Base-by-base conservation (phyloP, 352 stramenopile species). In the Phytophthora cryptogea region DNA sequence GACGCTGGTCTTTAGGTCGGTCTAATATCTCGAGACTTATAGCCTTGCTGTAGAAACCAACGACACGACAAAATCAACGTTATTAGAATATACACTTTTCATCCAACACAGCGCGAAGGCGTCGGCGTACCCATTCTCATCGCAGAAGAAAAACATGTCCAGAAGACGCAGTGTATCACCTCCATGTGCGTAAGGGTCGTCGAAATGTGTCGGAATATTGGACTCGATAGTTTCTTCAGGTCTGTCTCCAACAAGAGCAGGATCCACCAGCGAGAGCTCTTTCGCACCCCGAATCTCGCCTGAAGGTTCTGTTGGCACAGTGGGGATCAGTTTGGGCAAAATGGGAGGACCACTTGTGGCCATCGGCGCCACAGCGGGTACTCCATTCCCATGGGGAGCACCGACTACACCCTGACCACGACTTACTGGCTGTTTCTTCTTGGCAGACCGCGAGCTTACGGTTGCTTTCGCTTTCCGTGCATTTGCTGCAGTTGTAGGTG, bases 71-170 rank as follows among this genome's bases (percentile, higher is more conserved):
- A 44, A 28, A 44, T 11, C n/a, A 44, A 11, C 17, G 17, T 28
- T 27, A 27, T 44, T n/a, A 44, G 16, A 8, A n/a, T 26, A 14
- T 10, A 28, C 28, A 28, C 16, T 11, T 50, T 20, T 3, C 20
- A 47, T 7, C 13, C 5, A 44, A 14, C n/a, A 44, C 62, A 49
- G n/a, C 54, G 4, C 6, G 54, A n/a, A 49, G 6, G 27, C 3
- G 32, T 17, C 30, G 6, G 74, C 81, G 40, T 73, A 92, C 86
- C 86, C 86, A 61, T 88, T 66, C 46, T 94, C 81, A 40, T 94
- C 86, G 37, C 86, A 94, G 48, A 94, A 94, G 72, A 89, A 94
- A 40, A 94, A 94, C 63, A 91, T 59, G 35, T 94, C 86, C 27
- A 94, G 70, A 50, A 88, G 88, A 4, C 86, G 86, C 40, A 94